Base-by-base conservation (phyloP, 345 rosid genomes). In the Citrus maxima region DNA sequence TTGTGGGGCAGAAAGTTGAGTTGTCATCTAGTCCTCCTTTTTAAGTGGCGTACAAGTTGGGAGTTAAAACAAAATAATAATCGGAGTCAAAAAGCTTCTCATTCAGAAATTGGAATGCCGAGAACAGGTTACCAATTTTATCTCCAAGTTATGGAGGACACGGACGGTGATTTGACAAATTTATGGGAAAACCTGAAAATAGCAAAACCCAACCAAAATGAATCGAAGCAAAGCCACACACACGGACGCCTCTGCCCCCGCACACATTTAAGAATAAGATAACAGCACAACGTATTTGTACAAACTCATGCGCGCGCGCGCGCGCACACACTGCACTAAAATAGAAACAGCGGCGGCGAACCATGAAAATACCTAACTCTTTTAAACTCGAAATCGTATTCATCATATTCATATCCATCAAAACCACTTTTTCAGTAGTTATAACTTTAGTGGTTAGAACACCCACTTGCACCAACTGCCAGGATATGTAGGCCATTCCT, bases 391-490 rank as follows among this genome's bases (percentile, higher is more conserved):
- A 75, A 81, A 77, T 77, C 51, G 14, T 46, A 46, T 46, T 46
- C 51, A 46, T 83, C 74, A 2, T 25, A 9, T 61, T 2, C 28
- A 12, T 25, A 8, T 61, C 34, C 28, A 25, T 28, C 0, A 61
- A 3, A 34, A 74, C 84, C 86, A 73, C 84, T 82, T 85, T 85
- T 80, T 83, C 79, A 85, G 84, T 80, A 85, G 90, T 87, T 87
- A 78, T 72, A 85, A 77, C 86, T 84, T 81, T 75, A 82, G 87
- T 85, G 84, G 86, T 81, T 82, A 79, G 76, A 65, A 63, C 37
- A 78, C 78, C 89, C 75, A 84, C 84, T 82, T 79, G 85, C 84
- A 85, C 80, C 84, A 85, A 83, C 85, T 85, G 77, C 86, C 75
- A 73, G 73, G 35, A 74, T 42, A 51, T 78, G 87, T 85, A 85